Evolutionary conservation across 192 early-diverging fungal species (phyloP), one percentile per base, ranked within the genome.

Genomic region (Obelidium mucronatum): DNA sequence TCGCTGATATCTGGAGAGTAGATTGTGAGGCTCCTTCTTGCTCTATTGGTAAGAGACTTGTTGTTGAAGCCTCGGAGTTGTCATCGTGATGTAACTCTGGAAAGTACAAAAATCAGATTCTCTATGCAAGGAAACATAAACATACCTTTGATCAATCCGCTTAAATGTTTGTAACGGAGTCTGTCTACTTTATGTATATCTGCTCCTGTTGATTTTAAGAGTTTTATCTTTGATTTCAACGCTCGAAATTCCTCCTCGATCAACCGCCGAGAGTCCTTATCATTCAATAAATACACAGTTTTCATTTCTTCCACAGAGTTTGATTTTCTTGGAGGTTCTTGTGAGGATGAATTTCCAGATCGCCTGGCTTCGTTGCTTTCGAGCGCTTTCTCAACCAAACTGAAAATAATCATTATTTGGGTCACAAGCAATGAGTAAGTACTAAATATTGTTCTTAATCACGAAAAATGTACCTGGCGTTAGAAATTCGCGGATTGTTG

Each of bases 171-270:
- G 59, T 74, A 74, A 31, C 72, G 11, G 28, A 74, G 30, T 26
- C 72, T 55, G 59, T 74, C 72, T 26, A 40, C 72, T 63, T 74
- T 74, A 8, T 30, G 72, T 31, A 74, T 63, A 48, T 74, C 72
- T 15, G 31, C n/a, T 2, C 72, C 72, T 33, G n/a, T 74, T 26
- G 56, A 35, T 33, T 62, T 60, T 59, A 74, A 39, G 0, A 74
- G 33, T 37, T 62, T 60, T 5, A 74, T 31, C 40, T 63, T 74
- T 3, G 59, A n/a, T n/a, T 54, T 51, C 24, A 74, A 37, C 40
- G n/a, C 19, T 15, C 56, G 35, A 74, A 74, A 74, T 33, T 74
- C 72, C 33, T 74, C 72, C n/a, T 74, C 69, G 13, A 72, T 40
- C 17, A 58, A 34, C 54, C 37, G 54, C 48, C 35, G 22, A 5